A percentile compares a stretch with the other conserved stretches of the same genome.
phyloP scores from a whole-genome alignment of 2,329 filamentous ascomycete species.

The Xylariaceae sp. region DNA sequence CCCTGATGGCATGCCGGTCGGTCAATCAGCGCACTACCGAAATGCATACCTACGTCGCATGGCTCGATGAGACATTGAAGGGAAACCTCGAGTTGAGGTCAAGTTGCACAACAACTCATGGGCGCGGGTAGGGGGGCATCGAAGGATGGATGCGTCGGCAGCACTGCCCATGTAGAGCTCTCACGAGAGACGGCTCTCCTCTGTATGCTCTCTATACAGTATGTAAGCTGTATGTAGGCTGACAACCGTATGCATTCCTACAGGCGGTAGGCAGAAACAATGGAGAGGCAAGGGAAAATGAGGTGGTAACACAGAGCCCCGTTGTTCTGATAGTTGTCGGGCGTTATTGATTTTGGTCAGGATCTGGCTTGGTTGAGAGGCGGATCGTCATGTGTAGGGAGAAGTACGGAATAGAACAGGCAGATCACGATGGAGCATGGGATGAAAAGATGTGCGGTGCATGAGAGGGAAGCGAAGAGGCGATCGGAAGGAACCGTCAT shows the following conservation, averaged over 20 bases:
- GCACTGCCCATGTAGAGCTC: constrained; percentile 9
- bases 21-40: constrained; percentile 8
- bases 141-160: constrained; percentile 15
- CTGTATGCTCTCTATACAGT: background rate
- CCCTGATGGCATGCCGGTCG: constrained; percentile 10
- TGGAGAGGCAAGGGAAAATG: constrained; percentile 2
- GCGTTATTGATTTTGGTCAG: constrained; percentile 1
- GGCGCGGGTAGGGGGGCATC: constrained; percentile 8
- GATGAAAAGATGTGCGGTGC: no score
- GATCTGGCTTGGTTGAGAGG: constrained; percentile 5
- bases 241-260: constrained; percentile 13
- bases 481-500: no score
- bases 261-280: constrained; percentile 4
- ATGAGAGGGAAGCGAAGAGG: no score
- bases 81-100: constrained; percentile 9
- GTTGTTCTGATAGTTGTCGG: constrained; percentile 6
- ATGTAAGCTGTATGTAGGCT: constrained; percentile 14
- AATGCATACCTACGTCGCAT: constrained; percentile 13
- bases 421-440: no score
- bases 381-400: constrained; percentile 1
- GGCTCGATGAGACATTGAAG: constrained; percentile 16
- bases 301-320: constrained; percentile 18
- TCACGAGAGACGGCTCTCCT: constrained; percentile 5
- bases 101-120: constrained; percentile 17
- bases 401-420: no score